Evolutionary conservation across 2,329 filamentous ascomycete genomes (phyloP).

Genomic region (Venturia pyrina): DNA sequence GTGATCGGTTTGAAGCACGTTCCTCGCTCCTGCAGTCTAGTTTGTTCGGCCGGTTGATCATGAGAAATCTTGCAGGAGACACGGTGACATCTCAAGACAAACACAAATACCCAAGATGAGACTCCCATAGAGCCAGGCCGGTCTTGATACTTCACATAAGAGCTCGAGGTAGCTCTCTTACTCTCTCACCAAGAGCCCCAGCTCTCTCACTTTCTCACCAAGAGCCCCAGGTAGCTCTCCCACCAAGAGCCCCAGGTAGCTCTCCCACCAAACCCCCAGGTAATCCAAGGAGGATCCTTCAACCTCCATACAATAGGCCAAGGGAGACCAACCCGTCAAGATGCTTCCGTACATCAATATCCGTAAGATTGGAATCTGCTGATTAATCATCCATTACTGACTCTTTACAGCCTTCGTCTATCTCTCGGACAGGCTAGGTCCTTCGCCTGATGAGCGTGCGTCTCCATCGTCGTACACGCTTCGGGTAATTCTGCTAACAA

Average conservation of each 20-base stretch:
- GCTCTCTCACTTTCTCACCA: no score
- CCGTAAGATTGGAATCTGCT: neutral
- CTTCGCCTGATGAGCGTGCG: slow-evolving; percentile 55
- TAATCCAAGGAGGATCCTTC: neutral
- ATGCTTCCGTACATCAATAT: slow-evolving; percentile 7
- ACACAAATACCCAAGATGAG: neutral
- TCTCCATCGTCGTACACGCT: neutral
- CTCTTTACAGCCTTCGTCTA: slow-evolving; percentile 47
- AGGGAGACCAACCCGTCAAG: neutral
- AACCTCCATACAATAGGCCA: neutral
- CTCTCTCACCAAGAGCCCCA: no score
- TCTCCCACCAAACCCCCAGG: neutral
- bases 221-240: no score
- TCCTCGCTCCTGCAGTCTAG: neutral
- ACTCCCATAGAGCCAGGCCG: neutral
- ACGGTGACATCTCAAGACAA: neutral
- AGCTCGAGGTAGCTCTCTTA: neutral
- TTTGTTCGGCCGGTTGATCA: neutral
- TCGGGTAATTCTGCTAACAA: slow-evolving; percentile 13
- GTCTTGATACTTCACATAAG: neutral
- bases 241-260: neutral
- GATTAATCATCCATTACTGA: neutral
- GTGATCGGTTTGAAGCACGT: neutral
- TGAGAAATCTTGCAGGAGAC: no score
- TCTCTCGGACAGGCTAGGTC: slow-evolving; percentile 46